Base-by-base conservation (phyloP, 2,329 filamentous ascomycete genomes). In the Tolypocladium inflatum region DNA sequence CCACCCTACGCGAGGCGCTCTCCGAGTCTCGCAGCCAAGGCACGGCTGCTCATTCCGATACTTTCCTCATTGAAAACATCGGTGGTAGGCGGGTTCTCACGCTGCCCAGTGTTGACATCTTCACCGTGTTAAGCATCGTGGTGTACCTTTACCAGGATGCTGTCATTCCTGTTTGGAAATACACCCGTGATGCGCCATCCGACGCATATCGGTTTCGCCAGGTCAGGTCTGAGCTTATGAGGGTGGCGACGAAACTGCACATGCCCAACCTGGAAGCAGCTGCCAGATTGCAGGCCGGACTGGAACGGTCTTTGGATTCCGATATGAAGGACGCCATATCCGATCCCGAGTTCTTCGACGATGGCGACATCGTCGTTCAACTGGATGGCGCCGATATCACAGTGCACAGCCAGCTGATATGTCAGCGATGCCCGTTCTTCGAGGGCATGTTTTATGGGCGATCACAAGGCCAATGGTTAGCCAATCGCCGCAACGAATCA, bases 351-450 rank as follows among this genome's bases (percentile, higher is more conserved):
- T 96, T 91, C 68, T 93, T 94, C 62, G 83, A 88, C 8, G 88
- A 90, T 66, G 88, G 85, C 3, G 92, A 99, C 70, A 81, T 91
- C 8, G 70, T 93, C 7, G 76, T 97, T 21, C 86, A 96, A 63
- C 79, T 97, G 13, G 84, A 89, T 59, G 88, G 86, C 26, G 82
- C 83, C n/a, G 86, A 86, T 35, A 74, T 91, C 39, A 76, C 78
- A 17, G 86, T 88, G 1, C 94, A 99, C 66, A 93, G 90, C 62
- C 79, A 86, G 5, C 72, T 97, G 4, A 71, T 97, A 41, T 92
- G 91, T 63, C 86, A 87, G 66, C 81, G 94, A 63, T 97, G 92
- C 65, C 91, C 91, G 0, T 99, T 97, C 78, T 99, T 99, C 63
- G 80, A 93, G 62, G 89, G 89, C 1, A 79, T 99, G 50, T 97